Conservation (phyloP, 2,329 filamentous ascomycete genomes). For the Pseudogymnoascus sp. region DNA sequence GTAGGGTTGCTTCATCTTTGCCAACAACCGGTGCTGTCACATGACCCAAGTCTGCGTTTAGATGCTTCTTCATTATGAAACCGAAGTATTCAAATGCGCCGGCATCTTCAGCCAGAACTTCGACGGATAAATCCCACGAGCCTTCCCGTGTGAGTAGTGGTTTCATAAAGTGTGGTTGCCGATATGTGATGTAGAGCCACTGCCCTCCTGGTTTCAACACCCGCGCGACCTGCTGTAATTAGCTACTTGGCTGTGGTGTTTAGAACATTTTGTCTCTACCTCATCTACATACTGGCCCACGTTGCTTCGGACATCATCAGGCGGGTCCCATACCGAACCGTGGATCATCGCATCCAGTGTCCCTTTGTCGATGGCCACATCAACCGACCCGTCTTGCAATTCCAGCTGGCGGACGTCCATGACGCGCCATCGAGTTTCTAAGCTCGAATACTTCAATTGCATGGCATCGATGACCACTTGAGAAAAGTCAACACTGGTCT, state of each 20-base stretch:
- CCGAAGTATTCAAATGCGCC: too few species aligned
- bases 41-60: too few species aligned
- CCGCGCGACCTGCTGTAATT: conserved; percentile 32
- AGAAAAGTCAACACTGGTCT: conserved; percentile 51
- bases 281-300: conserved; percentile 41
- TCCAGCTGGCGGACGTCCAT: conserved; percentile 45
- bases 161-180: too few species aligned
- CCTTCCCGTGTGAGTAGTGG: too few species aligned
- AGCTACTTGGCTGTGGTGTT: background rate
- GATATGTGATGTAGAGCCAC: too few species aligned
- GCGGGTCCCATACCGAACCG: conserved; percentile 29
- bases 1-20: background rate
- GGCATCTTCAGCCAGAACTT: too few species aligned
- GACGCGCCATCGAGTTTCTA: conserved; percentile 33
- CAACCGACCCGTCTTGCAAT: conserved; percentile 34
- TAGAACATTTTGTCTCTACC: conserved; percentile 25
- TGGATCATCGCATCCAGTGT: conserved; percentile 49
- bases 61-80: too few species aligned
- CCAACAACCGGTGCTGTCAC: too few species aligned
- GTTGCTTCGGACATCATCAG: conserved; percentile 37
- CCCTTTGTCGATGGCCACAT: conserved; percentile 49
- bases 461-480: conserved; percentile 44
- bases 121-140: too few species aligned
- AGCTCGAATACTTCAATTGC: conserved; percentile 34
- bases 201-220: conserved; percentile 38